phyloP scores from a whole-genome alignment of 805 yeast species.

The Yamadazyma scolyti region DNA sequence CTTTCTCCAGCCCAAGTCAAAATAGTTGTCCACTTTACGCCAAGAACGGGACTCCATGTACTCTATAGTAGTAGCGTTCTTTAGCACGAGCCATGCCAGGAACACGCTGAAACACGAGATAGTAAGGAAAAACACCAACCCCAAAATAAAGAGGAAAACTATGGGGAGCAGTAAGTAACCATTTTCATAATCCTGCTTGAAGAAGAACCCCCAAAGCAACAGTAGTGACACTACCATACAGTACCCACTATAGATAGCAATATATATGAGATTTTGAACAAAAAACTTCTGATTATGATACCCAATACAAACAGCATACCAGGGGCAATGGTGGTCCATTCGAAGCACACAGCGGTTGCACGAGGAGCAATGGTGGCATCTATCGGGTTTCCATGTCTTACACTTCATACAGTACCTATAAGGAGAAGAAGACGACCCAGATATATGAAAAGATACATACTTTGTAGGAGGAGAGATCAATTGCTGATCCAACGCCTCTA shows the following conservation, averaged over 20 bases:
- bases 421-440: slow-evolving; percentile 50
- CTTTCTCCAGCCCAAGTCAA: slow-evolving; percentile 59
- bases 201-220: slow-evolving; percentile 49
- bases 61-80: slow-evolving; percentile 81
- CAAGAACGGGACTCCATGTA: slow-evolving; percentile 48
- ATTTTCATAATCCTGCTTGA: slow-evolving; percentile 32
- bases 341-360: slow-evolving; percentile 44
- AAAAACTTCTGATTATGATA: slow-evolving; percentile 76
- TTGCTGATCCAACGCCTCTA: too few relatives aligned
- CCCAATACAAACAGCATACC: slow-evolving; percentile 91
- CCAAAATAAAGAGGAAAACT: slow-evolving; percentile 57
- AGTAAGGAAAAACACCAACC: slow-evolving; percentile 50
- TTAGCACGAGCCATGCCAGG: slow-evolving; percentile 53
- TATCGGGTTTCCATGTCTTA: slow-evolving; percentile 56
- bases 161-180: slow-evolving; percentile 51
- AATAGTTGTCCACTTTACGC: slow-evolving; percentile 58
- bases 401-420: slow-evolving; percentile 57
- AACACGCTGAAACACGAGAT: slow-evolving; percentile 49
- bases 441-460: slow-evolving; percentile 32
- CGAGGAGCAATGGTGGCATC: slow-evolving; percentile 55
- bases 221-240: slow-evolving; percentile 37
- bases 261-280: slow-evolving; percentile 63
- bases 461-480: slow-evolving; percentile 35
- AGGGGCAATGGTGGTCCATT: slow-evolving; percentile 74
- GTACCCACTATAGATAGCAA: slow-evolving; percentile 43